Evolutionary conservation across 768 basidiomycete genomes (phyloP), one percentile per base, ranked within the genome.

Genomic region (Psilocybe sp.): DNA sequence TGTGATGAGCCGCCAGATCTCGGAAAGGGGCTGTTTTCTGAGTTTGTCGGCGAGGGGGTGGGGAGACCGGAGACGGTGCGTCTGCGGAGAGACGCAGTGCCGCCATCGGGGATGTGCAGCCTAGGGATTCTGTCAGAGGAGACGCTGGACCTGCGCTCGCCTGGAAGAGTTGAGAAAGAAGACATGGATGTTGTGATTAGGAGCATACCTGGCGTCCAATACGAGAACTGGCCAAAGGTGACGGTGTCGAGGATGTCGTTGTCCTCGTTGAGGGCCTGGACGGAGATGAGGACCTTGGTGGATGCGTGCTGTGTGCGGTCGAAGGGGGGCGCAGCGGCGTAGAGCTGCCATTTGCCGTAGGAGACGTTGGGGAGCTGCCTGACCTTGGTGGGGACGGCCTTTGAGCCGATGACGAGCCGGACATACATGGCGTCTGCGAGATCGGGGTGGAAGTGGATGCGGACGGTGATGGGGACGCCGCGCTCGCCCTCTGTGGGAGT

Each of bases 141-240:
- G 19, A 57, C 43, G 47, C 49, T 48, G 51, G 56, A 52, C 50
- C 48, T 40, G 42, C 50, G 54, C n/a, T 50, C 52, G 47, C 50
- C 54, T 57, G 6, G 47, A 35, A 18, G 33, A 47, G 51, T 46
- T 44, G 28, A 47, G 39, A 37, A 52, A 46, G 34, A 40, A 38
- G 41, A 34, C 37, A 33, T 32, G 37, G 45, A 51, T n/a, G 50
- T 36, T 55, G 41, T 51, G 28, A 45, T 46, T 39, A 53, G 44
- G 49, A 36, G 65, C 52, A 53, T 44, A 66, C 83, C 76, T 50
- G 70, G 62, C 18, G 76, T 67, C 71, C 74, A 79, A 59, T 85
- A 90, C 32, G 77, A 76, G 65, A 89, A 90, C 53, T 82, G 76
- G 48, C 89, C 90, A 65, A 89, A 87, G 12, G 78, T 77, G 48